Evolutionary conservation across 2,329 filamentous ascomycete genomes (phyloP).

Genomic region (Clathrospora elynae): DNA sequence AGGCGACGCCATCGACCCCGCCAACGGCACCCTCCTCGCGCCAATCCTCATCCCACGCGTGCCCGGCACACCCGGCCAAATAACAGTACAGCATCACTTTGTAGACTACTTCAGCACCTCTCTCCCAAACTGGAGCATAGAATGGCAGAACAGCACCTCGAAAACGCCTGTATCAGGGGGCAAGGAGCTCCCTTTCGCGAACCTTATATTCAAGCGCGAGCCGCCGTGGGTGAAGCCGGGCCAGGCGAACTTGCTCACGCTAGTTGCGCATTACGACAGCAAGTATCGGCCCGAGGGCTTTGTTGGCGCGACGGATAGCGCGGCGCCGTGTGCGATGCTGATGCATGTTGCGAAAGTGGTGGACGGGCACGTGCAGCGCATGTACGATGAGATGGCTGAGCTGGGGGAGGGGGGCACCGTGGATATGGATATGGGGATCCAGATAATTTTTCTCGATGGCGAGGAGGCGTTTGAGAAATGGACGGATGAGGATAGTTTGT

Average conservation of each 20-base stretch:
- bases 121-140: constrained; percentile 78
- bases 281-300: constrained; percentile 81
- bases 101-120: constrained; percentile 75
- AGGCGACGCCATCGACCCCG: constrained; percentile 76
- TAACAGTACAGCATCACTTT: constrained; percentile 78
- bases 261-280: constrained; percentile 94
- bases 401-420: constrained; percentile 59
- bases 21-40: constrained; percentile 74
- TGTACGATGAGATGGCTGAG: constrained; percentile 76
- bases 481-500: constrained; percentile 82
- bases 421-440: constrained; percentile 80
- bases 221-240: constrained; percentile 79
- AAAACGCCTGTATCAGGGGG: constrained; percentile 77
- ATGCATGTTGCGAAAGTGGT: constrained; percentile 83
- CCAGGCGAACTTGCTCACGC: constrained; percentile 77
- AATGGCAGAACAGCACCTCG: constrained; percentile 88
- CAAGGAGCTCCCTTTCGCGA: constrained; percentile 78
- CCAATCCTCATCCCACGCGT: constrained; percentile 89
- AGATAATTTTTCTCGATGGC: constrained; percentile 88
- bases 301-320: constrained; percentile 91
- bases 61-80: constrained; percentile 79
- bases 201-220: constrained; percentile 84
- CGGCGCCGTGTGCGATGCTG: constrained; percentile 91
- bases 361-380: constrained; percentile 76
- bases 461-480: constrained; percentile 89